Conservation (phyloP, 495 filamentous ascomycete genomes). For the Sphaerosporella brunnea region DNA sequence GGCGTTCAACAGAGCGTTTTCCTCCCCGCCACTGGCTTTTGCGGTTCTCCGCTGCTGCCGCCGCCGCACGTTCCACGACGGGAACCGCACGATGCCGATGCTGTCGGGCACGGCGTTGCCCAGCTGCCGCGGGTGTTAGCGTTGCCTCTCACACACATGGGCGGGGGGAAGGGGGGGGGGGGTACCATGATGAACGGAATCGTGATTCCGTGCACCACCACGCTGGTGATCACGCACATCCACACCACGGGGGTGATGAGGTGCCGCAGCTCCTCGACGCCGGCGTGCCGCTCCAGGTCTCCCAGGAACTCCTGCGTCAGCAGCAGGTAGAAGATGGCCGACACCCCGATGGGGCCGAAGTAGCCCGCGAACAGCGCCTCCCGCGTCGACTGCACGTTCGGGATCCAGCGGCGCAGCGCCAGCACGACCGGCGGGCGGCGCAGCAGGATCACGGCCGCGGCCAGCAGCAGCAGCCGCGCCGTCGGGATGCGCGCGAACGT, state of each 20-base stretch:
- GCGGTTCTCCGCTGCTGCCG: no score
- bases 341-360: constrained; percentile 90
- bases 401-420: constrained; percentile 54
- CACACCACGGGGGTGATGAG: constrained; percentile 4
- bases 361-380: constrained; percentile 78
- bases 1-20: no score
- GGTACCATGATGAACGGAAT: constrained; percentile 9
- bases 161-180: not conserved
- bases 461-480: constrained; percentile 44
- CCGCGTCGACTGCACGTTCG: constrained; percentile 53
- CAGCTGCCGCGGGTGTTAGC: no score
- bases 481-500: constrained; percentile 52
- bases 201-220: constrained; percentile 10
- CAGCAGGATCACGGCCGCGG: constrained; percentile 62
- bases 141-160: no score
- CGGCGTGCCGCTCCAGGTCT: not conserved
- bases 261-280: not conserved
- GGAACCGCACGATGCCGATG: no score
- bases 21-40: no score
- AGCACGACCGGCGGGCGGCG: constrained; percentile 64
- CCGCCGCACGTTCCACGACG: no score
- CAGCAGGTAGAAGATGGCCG: constrained; percentile 78
- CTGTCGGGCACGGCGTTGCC: no score
- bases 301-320: constrained; percentile 51
- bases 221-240: constrained; percentile 4